Conservation (phyloP, 306 rosid species). For the Chamaecrista fasciculata region DNA sequence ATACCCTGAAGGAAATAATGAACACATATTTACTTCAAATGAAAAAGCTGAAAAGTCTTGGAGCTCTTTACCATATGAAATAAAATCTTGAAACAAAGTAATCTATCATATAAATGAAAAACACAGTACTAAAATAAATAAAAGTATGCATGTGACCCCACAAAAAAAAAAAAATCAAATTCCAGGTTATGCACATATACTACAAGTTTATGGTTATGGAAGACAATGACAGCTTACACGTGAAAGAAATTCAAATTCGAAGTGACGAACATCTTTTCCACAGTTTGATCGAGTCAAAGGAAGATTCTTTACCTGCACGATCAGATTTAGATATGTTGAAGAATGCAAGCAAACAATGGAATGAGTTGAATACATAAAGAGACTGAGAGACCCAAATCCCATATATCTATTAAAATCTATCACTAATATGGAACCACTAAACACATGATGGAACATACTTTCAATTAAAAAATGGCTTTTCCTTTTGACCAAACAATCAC, state of each 20-base stretch:
- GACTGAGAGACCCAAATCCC: not conserved
- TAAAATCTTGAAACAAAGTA: slow-evolving; percentile 5
- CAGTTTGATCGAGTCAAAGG: slow-evolving; percentile 55
- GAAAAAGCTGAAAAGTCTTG: slow-evolving; percentile 23
- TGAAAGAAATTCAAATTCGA: slow-evolving; percentile 75
- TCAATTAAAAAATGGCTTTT: not conserved
- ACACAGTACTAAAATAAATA: not conserved
- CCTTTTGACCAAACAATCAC: not conserved
- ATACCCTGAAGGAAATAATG: slow-evolving; percentile 43
- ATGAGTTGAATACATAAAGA: not conserved
- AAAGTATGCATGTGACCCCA: not conserved
- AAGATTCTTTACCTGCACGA: slow-evolving; percentile 67
- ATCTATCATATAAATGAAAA: not conserved
- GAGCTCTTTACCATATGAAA: slow-evolving; percentile 15
- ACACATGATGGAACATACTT: not conserved
- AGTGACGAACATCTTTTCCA: slow-evolving; percentile 81
- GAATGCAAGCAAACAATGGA: not conserved
- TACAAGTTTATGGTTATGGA: slow-evolving; percentile 17
- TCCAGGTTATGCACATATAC: not conserved
- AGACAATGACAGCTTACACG: slow-evolving; percentile 51
- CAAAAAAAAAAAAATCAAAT: not conserved
- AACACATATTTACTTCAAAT: slow-evolving; percentile 8
- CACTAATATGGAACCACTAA: not conserved
- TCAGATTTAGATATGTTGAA: slow-evolving; percentile 28
- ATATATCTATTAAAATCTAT: not conserved